A percentile compares a stretch with the other conserved stretches of the same genome.
Conservation (phyloP, 2,329 filamentous ascomycete species). For the Cladosporium sp. region DNA sequence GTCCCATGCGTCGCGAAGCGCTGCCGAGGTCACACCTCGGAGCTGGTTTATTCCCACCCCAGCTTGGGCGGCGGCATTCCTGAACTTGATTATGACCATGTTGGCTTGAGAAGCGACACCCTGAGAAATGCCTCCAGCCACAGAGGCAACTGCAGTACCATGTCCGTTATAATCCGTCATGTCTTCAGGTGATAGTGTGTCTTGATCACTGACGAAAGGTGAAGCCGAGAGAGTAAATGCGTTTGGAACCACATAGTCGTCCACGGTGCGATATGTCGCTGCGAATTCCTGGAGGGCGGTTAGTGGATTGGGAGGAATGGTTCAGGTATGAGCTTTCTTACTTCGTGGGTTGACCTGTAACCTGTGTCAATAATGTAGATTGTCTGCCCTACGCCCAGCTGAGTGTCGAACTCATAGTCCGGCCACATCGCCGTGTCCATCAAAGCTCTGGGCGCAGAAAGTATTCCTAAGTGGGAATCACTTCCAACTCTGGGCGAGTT, state of each 20-base stretch:
- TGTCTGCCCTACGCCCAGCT: constrained; percentile 1
- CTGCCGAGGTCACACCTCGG: background rate
- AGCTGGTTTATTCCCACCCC: background rate
- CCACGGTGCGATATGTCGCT: background rate
- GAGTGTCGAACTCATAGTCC: constrained; percentile 5
- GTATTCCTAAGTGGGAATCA: constrained; percentile 8
- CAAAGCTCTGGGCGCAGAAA: constrained; percentile 7
- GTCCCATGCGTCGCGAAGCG: constrained; percentile 7
- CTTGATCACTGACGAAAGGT: background rate
- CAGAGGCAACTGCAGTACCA: background rate
- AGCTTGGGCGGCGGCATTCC: background rate
- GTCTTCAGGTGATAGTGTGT: constrained; percentile 5
- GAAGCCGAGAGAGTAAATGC: background rate
- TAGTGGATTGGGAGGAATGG: background rate
- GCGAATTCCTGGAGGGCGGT: background rate
- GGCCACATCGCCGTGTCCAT: constrained; percentile 5
- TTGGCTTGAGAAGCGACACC: constrained; percentile 9
- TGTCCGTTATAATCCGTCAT: constrained; percentile 9
- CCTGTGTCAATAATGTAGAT: constrained; percentile 10
- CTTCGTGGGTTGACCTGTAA: background rate
- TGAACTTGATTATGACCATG: constrained; percentile 14
- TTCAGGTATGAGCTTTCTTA: background rate
- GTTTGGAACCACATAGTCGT: constrained; percentile 10
- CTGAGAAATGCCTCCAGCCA: constrained; percentile 3
- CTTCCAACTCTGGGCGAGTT: constrained; percentile 1